These are phyloP conservation scores for Coffea canephora DNA, from an alignment of 257 asterid species.

Conservation along the genomic window DNA sequence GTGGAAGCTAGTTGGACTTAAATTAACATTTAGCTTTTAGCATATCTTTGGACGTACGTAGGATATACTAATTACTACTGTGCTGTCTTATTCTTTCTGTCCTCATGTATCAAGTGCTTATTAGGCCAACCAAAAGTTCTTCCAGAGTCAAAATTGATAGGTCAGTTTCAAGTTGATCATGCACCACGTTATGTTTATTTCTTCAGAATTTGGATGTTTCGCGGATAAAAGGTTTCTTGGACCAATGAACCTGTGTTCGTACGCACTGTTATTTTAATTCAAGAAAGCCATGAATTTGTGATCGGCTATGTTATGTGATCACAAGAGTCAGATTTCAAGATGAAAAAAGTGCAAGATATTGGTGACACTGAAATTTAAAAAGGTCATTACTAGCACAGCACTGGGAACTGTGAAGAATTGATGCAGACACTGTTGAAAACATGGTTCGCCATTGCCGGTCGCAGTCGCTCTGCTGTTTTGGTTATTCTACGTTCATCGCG, in stretches of 20 bases:
- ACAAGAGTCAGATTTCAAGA: background rate
- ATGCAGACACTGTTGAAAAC: background rate
- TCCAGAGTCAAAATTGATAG: background rate
- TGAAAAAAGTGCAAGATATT: background rate
- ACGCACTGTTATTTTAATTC: background rate
- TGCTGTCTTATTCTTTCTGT: background rate
- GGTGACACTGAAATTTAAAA: background rate
- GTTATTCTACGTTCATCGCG: too few relatives aligned
- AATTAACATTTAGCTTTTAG: background rate
- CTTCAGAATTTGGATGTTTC: slow-evolving; percentile 3
- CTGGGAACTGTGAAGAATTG: background rate
- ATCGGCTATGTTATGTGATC: background rate
- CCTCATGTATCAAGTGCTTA: background rate
- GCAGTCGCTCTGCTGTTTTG: too few relatives aligned
- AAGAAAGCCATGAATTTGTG: background rate
- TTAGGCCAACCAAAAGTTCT: background rate
- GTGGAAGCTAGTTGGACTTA: background rate
- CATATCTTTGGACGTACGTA: background rate
- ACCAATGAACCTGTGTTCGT: background rate
- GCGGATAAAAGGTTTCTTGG: background rate
- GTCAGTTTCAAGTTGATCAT: background rate
- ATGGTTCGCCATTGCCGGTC: too few relatives aligned
- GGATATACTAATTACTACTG: background rate
- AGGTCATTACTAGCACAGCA: background rate
- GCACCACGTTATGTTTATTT: background rate